Conservation (phyloP, 106 monocot species). For the Gastrodia elata region DNA sequence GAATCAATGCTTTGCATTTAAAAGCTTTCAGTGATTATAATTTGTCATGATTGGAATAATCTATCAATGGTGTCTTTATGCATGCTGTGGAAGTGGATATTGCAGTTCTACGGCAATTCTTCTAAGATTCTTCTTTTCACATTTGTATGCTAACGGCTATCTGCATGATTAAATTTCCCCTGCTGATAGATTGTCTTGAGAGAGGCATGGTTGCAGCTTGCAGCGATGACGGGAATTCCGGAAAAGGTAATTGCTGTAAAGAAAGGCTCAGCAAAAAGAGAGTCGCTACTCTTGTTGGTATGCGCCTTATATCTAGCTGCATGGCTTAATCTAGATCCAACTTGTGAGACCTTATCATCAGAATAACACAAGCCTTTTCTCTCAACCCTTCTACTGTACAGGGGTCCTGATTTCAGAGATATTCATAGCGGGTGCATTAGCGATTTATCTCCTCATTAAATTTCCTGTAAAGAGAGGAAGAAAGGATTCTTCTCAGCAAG, state of each 20-base stretch:
- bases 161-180: neutral
- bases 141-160: neutral
- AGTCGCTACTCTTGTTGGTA: conserved; percentile 51
- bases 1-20: no score
- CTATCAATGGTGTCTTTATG: neutral
- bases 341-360: neutral
- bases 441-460: conserved; percentile 38
- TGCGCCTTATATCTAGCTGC: neutral
- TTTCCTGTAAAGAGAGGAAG: conserved; percentile 23
- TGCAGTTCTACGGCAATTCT: neutral
- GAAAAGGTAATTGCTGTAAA: conserved; percentile 32
- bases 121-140: neutral
- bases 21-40: no score
- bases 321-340: neutral
- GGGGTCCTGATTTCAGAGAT: conserved; percentile 45
- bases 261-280: conserved; percentile 46
- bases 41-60: neutral
- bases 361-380: neutral
- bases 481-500: conserved; percentile 23
- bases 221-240: conserved; percentile 14
- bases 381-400: conserved; percentile 6
- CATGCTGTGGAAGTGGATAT: neutral
- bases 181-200: neutral
- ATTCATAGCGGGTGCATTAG: conserved; percentile 24
- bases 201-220: conserved; percentile 34